Evolutionary conservation across 148 eudicot species (phyloP).

Genomic region (Rhododendron simsii): DNA sequence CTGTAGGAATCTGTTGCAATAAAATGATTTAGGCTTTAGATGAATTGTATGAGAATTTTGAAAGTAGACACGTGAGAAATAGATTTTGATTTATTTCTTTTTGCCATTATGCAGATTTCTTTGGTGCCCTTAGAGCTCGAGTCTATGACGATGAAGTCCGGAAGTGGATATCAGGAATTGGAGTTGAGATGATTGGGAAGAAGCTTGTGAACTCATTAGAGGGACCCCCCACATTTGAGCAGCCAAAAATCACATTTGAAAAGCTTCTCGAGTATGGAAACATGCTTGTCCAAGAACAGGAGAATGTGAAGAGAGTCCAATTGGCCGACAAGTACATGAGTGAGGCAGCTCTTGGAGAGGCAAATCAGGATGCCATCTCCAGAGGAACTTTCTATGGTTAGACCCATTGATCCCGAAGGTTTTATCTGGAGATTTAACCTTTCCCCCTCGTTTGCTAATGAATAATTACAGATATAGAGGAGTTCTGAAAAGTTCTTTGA

Average conservation of each 20-base stretch:
- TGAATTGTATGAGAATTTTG: not conserved
- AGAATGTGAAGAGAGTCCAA: slow-evolving; percentile 37
- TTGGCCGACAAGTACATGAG: slow-evolving; percentile 29
- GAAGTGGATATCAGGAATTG: slow-evolving; percentile 30
- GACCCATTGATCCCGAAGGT: slow-evolving; percentile 3
- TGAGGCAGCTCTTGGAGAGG: slow-evolving; percentile 32
- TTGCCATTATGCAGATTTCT: slow-evolving; percentile 22
- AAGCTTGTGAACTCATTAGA: slow-evolving; percentile 37
- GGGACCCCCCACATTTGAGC: slow-evolving; percentile 30
- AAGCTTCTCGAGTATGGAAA: slow-evolving; percentile 29
- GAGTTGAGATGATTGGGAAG: slow-evolving; percentile 29
- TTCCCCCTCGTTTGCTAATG: not conserved
- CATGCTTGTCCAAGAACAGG: slow-evolving; percentile 35
- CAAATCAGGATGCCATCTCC: slow-evolving; percentile 24
- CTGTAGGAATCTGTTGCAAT: not conserved
- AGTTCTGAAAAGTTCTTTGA: not conserved
- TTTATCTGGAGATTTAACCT: not conserved
- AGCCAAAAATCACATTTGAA: slow-evolving; percentile 24
- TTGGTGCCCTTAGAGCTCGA: slow-evolving; percentile 33
- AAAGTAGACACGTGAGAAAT: not conserved
- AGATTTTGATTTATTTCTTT: not conserved
- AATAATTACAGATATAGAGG: not conserved
- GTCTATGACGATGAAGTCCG: slow-evolving; percentile 38
- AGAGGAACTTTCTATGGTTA: slow-evolving; percentile 31
- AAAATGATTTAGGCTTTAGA: not conserved